These are phyloP conservation scores for Nyssa sinensis DNA, from an alignment of 148 eudicot species.

Conservation along the genomic window DNA sequence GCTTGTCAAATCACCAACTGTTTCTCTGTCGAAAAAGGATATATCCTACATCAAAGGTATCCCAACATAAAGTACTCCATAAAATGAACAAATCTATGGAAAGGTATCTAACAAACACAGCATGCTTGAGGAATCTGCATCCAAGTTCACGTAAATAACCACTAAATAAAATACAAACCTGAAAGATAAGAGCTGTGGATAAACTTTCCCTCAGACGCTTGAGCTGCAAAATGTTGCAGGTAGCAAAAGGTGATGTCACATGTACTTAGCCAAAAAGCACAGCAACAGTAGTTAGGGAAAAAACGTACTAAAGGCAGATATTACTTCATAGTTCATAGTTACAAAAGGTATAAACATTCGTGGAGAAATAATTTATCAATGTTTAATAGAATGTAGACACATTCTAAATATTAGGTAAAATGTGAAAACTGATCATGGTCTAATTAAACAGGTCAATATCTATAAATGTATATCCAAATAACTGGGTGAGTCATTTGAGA, in stretches of 20 bases:
- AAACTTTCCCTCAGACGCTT: conserved; percentile 45
- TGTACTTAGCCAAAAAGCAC: neutral
- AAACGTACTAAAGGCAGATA: neutral
- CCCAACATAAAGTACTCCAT: neutral
- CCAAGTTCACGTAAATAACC: neutral
- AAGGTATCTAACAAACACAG: neutral
- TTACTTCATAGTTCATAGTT: neutral
- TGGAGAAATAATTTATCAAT: neutral
- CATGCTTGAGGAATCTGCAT: conserved; percentile 7
- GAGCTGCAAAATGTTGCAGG: conserved; percentile 30
- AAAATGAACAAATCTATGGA: neutral
- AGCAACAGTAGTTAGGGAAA: neutral
- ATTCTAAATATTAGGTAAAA: too few relatives aligned
- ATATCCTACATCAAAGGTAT: conserved; percentile 39
- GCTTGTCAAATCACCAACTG: conserved; percentile 57
- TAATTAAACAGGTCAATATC: neutral
- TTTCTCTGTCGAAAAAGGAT: conserved; percentile 50
- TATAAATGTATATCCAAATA: too few relatives aligned
- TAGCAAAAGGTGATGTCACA: conserved; percentile 9
- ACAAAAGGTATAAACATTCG: neutral
- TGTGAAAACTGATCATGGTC: neutral
- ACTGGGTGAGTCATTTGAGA: neutral
- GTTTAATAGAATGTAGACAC: neutral
- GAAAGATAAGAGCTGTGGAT: conserved; percentile 41
- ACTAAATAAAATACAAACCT: conserved; percentile 29